Percentiles rank a stretch among this genome's conserved stretches.
Evolutionary conservation across 2,329 filamentous ascomycete species (phyloP).

Genomic region (Diaporthe destruens): DNA sequence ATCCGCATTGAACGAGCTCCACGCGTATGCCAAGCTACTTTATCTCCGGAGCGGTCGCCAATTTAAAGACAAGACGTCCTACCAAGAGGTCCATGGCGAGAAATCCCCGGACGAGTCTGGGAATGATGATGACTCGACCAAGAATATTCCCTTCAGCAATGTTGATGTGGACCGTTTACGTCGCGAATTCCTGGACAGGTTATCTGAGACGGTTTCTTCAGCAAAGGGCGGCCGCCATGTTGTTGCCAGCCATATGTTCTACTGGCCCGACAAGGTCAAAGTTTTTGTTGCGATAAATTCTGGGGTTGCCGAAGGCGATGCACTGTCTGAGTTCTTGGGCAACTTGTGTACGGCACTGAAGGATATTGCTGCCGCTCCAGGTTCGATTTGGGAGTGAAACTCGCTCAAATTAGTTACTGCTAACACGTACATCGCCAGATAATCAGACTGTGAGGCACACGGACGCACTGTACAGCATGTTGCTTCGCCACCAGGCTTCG

Average conservation of each 20-base stretch:
- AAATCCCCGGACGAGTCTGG: not conserved
- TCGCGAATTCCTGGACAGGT: not conserved
- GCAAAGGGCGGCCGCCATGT: not conserved
- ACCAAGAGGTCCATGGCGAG: not conserved
- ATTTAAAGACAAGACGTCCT: not conserved
- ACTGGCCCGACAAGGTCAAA: not conserved
- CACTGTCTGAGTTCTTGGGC: not conserved
- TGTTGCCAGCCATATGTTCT: not conserved
- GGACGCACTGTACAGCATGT: not conserved
- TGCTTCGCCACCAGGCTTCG: not conserved
- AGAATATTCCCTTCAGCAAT: not conserved
- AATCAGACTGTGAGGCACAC: not conserved
- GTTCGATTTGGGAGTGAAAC: not conserved
- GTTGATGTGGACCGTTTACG: not conserved
- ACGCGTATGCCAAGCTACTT: not conserved
- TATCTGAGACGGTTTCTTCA: not conserved
- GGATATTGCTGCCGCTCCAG: slow-evolving; percentile 2
- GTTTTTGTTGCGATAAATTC: not conserved
- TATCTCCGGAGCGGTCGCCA: not conserved
- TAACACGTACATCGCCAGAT: not conserved
- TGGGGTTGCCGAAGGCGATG: not conserved
- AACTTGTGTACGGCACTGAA: not conserved
- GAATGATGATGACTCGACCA: not conserved
- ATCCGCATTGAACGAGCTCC: not conserved
- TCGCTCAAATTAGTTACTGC: not conserved